These are phyloP conservation scores for Comarum palustre DNA, from an alignment of 306 rosid genomes.

Conservation along the genomic window DNA sequence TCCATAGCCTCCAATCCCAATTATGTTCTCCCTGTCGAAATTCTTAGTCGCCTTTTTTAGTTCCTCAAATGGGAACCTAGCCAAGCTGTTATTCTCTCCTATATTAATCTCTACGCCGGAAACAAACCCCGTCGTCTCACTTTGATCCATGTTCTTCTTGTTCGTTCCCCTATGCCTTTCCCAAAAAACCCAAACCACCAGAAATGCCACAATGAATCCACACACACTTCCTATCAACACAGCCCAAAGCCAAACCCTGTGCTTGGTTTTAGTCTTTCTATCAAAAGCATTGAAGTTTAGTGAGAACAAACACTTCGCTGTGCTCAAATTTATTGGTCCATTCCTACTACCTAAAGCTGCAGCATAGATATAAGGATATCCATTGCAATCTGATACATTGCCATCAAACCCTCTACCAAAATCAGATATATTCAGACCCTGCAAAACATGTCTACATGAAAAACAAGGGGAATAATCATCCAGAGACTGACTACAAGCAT, in stretches of 20 bases:
- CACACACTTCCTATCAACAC: not conserved
- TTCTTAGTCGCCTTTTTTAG: not conserved
- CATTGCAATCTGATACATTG: slow-evolving; percentile 10
- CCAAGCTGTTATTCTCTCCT: slow-evolving; percentile 1
- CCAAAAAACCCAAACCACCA: slow-evolving; percentile 15
- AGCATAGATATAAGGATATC: slow-evolving; percentile 19
- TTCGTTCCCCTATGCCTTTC: slow-evolving; percentile 15
- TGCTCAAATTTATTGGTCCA: slow-evolving; percentile 10
- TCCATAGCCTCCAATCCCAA: slow-evolving; percentile 20
- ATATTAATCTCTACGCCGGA: not conserved
- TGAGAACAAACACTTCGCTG: slow-evolving; percentile 18
- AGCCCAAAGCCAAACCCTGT: not conserved
- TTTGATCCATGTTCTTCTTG: not conserved
- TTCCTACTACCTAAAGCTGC: not conserved
- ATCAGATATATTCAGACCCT: not conserved
- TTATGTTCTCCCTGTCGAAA: slow-evolving; percentile 17
- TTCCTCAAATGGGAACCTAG: slow-evolving; percentile 24
- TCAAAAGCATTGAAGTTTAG: not conserved
- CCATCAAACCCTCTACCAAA: not conserved
- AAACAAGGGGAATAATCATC: slow-evolving; percentile 5
- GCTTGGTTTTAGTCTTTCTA: not conserved
- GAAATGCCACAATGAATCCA: slow-evolving; percentile 15
- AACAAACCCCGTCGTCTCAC: slow-evolving; percentile 2
- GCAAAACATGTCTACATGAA: not conserved
- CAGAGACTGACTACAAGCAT: slow-evolving; percentile 12